Evolutionary conservation across 2,329 filamentous ascomycete genomes (phyloP), one percentile per base, ranked within the genome.

Genomic region (Neoscytalidium dimidiatum): DNA sequence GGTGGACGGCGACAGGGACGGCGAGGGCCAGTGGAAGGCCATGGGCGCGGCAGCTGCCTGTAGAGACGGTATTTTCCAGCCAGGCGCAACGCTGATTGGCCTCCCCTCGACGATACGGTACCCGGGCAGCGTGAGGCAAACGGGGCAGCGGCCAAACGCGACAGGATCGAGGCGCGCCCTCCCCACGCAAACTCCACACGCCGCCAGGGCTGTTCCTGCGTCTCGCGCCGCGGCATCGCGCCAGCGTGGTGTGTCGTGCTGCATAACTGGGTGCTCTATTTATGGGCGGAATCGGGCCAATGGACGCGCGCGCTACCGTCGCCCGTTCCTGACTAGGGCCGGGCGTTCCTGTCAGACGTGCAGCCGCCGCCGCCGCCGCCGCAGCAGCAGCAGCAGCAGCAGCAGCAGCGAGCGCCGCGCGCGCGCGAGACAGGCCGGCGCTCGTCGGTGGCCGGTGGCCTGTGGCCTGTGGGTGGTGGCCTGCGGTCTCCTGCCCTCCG

Each of bases 211-310:
- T 44, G 56, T 60, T 60, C 56, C 56, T 60, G 53, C 53, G 33
- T 56, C 52, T 31, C 52, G 19, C 52, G 53, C 53, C 52, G 53
- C 35, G 38, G 38, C 38, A 60, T 44, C 56, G 56, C 56, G 33
- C 56, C 38, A 46, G 56, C 56, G 56, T 33, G 26, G 56, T 60
- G 49, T 52, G 56, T 60, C 38, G 38, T 21, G 52, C 56, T 46
- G 56, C 56, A 60, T 60, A 60, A 60, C 56, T 58, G 46, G 14
- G 53, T 13, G 51, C 53, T 43, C 53, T 60, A 60, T 60, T 60
- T 60, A 60, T 60, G 43, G 38, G 11, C 13, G 13, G 21, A 19
- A 60, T 60, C 56, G 56, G n/a, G n/a, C 56, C 56, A 60, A 60
- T 60, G 56, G 56, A 17, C 9, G 26, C 26, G 41, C 53, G 56